A percentile compares a stretch with the other conserved stretches of the same genome.
These are phyloP conservation scores for Rosa lucieae DNA, from an alignment of 306 rosid species.

Conservation along the genomic window DNA sequence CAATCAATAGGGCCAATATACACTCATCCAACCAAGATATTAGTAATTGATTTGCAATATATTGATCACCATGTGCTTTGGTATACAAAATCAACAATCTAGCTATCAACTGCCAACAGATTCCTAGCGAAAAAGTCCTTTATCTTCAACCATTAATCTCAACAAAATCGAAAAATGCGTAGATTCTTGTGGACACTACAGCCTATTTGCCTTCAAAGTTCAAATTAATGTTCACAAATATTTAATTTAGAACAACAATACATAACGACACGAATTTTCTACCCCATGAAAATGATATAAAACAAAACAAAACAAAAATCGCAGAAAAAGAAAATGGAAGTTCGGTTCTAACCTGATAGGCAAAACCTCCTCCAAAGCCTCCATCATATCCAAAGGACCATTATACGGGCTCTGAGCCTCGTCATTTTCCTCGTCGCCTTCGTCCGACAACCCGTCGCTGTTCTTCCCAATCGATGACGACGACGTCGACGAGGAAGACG, in stretches of 20 bases:
- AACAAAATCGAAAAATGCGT: too few species aligned
- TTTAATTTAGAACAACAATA: neutral
- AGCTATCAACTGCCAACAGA: too few species aligned
- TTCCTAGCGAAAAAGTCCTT: too few species aligned
- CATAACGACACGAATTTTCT: neutral
- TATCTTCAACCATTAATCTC: too few species aligned
- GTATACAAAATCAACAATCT: too few species aligned
- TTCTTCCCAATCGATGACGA: constrained; percentile 76
- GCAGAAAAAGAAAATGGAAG: neutral
- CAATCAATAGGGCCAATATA: neutral
- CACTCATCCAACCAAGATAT: neutral
- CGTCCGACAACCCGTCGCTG: constrained; percentile 62
- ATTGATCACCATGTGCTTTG: neutral
- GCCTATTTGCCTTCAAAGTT: neutral
- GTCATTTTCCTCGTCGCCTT: constrained; percentile 44
- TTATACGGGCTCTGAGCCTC: constrained; percentile 79
- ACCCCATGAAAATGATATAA: neutral
- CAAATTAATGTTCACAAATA: neutral
- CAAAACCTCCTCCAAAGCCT: constrained; percentile 71
- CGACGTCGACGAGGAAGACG: constrained; percentile 44
- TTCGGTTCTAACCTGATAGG: constrained; percentile 56
- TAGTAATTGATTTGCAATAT: too few species aligned
- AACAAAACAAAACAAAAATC: neutral
- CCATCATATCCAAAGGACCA: constrained; percentile 65
- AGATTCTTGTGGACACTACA: too few species aligned